Evolutionary conservation across 495 filamentous ascomycete species (phyloP), one percentile per base, ranked within the genome.

Genomic region (Hyaloscypha variabilis): DNA sequence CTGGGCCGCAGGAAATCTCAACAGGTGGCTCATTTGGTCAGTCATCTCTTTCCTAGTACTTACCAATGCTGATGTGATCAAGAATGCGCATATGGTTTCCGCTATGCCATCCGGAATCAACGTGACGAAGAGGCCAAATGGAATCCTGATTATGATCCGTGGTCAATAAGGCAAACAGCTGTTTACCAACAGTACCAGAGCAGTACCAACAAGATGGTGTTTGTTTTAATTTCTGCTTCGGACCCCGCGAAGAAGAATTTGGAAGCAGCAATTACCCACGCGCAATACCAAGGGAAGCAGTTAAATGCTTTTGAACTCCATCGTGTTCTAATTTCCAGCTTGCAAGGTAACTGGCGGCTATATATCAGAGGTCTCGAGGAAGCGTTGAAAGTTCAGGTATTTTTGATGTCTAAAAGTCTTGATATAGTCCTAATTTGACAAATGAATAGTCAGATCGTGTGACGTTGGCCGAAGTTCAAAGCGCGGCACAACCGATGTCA

Each of bases 81-180:
- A 75, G 74, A 76, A 67, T 66, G 62, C 23, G 68, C 71, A 1
- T 76, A 72, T 53, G 64, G 67, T 0, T 67, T 74, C 24, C 68
- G 72, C 39, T 73, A 73, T 61, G 73, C 67, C 13, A 67, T 72
- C 21, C 39, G 60, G 11, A 73, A 75, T 42, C 42, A 66, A 25
- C 68, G 74, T 21, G 26, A 25, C 2, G 11, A 24, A 6, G 1
- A 21, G 24, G 8, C 50, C 6, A 4, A 58, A 23, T 51, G 25
- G 10, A 52, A 67, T 46, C 51, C 65, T 8, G 63, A 57, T 34
- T 56, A 72, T 49, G 61, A 59, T 21, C 67, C 71, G 60, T 76
- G 74, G 74, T 76, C 74, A 10, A 65, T 74, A 10, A 67, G 74
- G n/a, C 74, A 76, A 56, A 72, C 61, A 1, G 73, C 69, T 36